Base-by-base conservation (phyloP, 495 filamentous ascomycete species). In the Platismatia glauca region DNA sequence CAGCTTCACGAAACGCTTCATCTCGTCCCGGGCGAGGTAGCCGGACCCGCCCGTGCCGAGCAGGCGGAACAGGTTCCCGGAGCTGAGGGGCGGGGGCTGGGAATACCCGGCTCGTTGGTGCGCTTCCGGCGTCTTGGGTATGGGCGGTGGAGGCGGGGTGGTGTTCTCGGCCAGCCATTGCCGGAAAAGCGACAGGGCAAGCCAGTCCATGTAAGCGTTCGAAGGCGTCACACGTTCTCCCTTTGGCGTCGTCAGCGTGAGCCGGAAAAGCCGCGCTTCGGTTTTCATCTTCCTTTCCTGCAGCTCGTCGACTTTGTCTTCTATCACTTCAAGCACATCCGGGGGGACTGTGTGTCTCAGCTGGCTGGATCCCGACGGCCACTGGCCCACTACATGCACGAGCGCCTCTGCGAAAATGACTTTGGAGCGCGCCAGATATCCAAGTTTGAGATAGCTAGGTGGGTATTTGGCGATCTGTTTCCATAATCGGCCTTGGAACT, bases 391-490 rank as follows among this genome's bases (percentile, higher is more conserved):
- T 0, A 96, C 90, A 67, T 96, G 91, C 57, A 95, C 87, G 27
- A 96, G 75, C 0, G 91, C 90, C 74, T 96, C 91, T 56, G 88
- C 82, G 71, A 95, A 96, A 64, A 96, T 95, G 59, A 89, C 85
- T 65, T 89, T 88, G 62, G 84, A 89, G 46, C 90, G 84, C 7
- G 90, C 87, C 24, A 95, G 77, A 68, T 91, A 95, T 27, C 91
- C 91, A 6, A 97, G 81, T 55, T 91, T 91, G 16, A 97, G 82
- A 70, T 97, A 97, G 69, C 83, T 87, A 20, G 92, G 88, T 22
- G 91, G 91, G 71, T 96, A 96, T 72, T 95, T 95, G 43, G 90
- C 89, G 61, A 96, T 94, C 69, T 96, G 91, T 71, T 93, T 93
- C 84, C 90, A 95, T 0, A 96, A 81, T 20, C 89, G 81, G 34